Percentiles rank a stretch among this genome's conserved stretches.
Conservation (phyloP, 805 yeast genomes). For the Saturnispora sekii region DNA sequence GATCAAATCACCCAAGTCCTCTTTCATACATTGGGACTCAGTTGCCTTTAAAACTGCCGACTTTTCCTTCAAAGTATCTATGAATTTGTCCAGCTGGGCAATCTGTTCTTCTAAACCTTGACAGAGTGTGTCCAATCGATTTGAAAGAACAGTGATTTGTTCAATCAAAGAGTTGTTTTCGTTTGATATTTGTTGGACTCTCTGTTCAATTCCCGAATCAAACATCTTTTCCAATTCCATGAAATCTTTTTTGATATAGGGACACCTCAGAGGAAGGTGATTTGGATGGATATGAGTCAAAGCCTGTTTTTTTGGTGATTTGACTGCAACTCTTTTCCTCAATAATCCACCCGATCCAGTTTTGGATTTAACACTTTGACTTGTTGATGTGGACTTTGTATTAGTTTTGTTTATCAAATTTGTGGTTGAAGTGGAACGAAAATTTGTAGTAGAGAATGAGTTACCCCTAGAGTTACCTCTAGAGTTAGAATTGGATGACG, state of each 20-base stretch:
- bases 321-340: neutral
- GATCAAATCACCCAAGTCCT: slow-evolving; percentile 21
- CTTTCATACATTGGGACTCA: slow-evolving; percentile 19
- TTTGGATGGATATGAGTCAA: slow-evolving; percentile 1
- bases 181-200: slow-evolving; percentile 18
- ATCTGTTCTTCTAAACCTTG: slow-evolving; percentile 21
- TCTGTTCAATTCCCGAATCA: slow-evolving; percentile 17
- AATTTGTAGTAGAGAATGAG: neutral
- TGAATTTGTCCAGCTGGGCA: slow-evolving; percentile 20
- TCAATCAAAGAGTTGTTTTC: slow-evolving; percentile 24
- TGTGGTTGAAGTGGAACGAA: neutral
- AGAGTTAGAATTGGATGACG: too few relatives aligned
- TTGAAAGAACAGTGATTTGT: slow-evolving; percentile 19
- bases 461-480: too few relatives aligned
- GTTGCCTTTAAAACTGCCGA: slow-evolving; percentile 15
- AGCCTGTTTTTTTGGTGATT: neutral
- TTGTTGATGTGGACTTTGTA: neutral
- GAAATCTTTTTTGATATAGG: slow-evolving; percentile 17
- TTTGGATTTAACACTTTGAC: neutral
- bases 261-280: slow-evolving; percentile 8
- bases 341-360: slow-evolving; percentile 2
- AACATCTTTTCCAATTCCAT: slow-evolving; percentile 21
- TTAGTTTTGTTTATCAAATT: neutral
- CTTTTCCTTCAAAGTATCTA: slow-evolving; percentile 21
- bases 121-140: slow-evolving; percentile 23